Conservation (phyloP, 495 filamentous ascomycete genomes). For the Tuber borchii region DNA sequence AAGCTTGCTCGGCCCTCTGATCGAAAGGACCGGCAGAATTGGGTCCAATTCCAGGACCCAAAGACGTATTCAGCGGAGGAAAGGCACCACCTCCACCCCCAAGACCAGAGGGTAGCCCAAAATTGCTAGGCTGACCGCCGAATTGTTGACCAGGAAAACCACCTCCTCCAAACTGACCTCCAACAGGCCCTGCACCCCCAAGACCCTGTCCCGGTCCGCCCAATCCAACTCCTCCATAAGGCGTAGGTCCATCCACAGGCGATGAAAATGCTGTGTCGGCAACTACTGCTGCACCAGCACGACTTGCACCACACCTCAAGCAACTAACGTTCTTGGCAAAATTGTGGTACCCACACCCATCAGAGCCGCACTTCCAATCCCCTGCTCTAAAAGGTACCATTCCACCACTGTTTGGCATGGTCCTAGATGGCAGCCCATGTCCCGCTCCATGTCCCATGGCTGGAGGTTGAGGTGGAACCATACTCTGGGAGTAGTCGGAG, state of each 20-base stretch:
- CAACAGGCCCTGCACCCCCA: slow-evolving; percentile 76
- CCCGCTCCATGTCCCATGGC: slow-evolving; percentile 75
- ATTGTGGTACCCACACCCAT: slow-evolving; percentile 98
- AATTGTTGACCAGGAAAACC: slow-evolving; percentile 66
- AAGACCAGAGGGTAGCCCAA: slow-evolving; percentile 82
- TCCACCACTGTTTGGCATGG: slow-evolving; percentile 51
- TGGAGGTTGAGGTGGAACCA: slow-evolving; percentile 66
- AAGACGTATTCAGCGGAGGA: slow-evolving; percentile 72
- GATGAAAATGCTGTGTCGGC: slow-evolving; percentile 89
- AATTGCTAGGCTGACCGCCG: slow-evolving; percentile 79
- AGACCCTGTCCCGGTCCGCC: slow-evolving; percentile 68
- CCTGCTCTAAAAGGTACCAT: slow-evolving; percentile 95
- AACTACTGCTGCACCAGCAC: slow-evolving; percentile 84
- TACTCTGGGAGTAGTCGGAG: slow-evolving; percentile 62
- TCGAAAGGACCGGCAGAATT: slow-evolving; percentile 87
- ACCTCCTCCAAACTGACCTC: slow-evolving; percentile 62
- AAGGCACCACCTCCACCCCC: slow-evolving; percentile 73
- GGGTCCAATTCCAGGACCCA: slow-evolving; percentile 59
- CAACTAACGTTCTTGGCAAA: slow-evolving; percentile 99
- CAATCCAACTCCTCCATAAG: slow-evolving; percentile 56
- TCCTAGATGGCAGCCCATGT: slow-evolving; percentile 51
- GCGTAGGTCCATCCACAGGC: slow-evolving; percentile 76
- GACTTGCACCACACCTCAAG: slow-evolving; percentile 88
- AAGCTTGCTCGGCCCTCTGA: slow-evolving; percentile 86
- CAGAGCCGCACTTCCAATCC: slow-evolving; percentile 97